Evolutionary conservation across 1,139 yeast species (phyloP).

Genomic region (Yamadazyma pseudoaaseri): DNA sequence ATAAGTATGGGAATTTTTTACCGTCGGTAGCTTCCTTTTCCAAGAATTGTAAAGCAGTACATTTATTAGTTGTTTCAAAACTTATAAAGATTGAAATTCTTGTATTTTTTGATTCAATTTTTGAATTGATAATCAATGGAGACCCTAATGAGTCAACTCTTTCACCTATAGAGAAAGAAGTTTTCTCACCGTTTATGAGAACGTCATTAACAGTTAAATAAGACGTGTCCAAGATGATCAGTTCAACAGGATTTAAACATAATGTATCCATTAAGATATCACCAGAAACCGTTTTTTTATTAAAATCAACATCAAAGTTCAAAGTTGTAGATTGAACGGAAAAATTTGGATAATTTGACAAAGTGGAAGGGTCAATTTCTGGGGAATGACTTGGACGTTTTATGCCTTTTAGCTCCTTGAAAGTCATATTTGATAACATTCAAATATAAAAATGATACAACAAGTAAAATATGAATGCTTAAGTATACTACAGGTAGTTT

Average conservation of each 20-base stretch:
- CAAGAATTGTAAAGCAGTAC: conserved; percentile 88
- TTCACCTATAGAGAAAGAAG: conserved; percentile 38
- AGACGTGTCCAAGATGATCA: conserved; percentile 67
- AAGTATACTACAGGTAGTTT: too few species aligned
- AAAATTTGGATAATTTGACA: conserved; percentile 37
- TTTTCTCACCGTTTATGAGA: conserved; percentile 38
- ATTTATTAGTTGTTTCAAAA: conserved; percentile 67
- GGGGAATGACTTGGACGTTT: conserved; percentile 47
- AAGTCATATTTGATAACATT: too few species aligned
- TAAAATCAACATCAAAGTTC: conserved; percentile 57
- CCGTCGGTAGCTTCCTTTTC: conserved; percentile 80
- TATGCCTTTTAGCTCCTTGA: conserved; percentile 8
- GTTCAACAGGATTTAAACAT: conserved; percentile 12
- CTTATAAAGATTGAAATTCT: conserved; percentile 38
- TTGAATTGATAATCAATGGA: conserved; percentile 43
- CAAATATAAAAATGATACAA: too few species aligned
- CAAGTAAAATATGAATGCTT: too few species aligned
- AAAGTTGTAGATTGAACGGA: conserved; percentile 43
- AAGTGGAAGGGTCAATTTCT: conserved; percentile 47
- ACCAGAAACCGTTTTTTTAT: conserved; percentile 52
- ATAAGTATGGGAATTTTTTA: conserved; percentile 67
- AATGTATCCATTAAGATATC: conserved; percentile 48
- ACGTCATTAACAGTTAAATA: conserved; percentile 52
- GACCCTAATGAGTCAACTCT: conserved; percentile 70
- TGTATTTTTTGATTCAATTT: conserved; percentile 13